These are phyloP conservation scores for Tieghemiomyces parasiticus DNA, from an alignment of 192 early-diverging fungal species.

Conservation along the genomic window DNA sequence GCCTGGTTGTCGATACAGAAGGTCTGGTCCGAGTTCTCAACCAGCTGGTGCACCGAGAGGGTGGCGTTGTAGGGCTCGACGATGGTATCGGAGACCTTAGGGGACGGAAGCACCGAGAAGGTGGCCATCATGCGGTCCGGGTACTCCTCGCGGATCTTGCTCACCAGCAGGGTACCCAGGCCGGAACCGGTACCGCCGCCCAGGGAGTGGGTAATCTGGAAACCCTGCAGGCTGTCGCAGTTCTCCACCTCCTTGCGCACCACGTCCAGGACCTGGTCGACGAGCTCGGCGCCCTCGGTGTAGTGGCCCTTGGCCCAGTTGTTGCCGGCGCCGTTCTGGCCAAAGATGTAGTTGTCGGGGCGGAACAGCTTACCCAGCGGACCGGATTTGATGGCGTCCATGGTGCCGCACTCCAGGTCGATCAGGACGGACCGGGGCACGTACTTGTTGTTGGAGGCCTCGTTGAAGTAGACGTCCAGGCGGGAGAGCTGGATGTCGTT, in stretches of 20 bases:
- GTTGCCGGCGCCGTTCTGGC: constrained; percentile 75
- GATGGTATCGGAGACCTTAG: constrained; percentile 44
- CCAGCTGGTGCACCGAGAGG: constrained; percentile 47
- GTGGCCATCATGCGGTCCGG: constrained; percentile 62
- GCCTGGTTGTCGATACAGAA: constrained; percentile 67
- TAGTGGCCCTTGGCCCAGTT: constrained; percentile 87
- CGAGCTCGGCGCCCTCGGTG: constrained; percentile 60
- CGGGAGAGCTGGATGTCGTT: constrained; percentile 56
- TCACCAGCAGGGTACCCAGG: constrained; percentile 49
- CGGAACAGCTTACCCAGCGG: constrained; percentile 43
- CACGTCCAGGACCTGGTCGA: constrained; percentile 45
- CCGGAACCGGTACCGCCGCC: constrained; percentile 61
- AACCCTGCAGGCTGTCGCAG: constrained; percentile 53
- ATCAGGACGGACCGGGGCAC: constrained; percentile 43
- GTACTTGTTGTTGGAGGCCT: constrained; percentile 42
- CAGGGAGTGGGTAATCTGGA: constrained; percentile 58
- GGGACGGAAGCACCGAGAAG: constrained; percentile 61
- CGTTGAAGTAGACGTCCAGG: constrained; percentile 69
- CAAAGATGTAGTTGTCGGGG: constrained; percentile 50
- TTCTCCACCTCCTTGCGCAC: constrained; percentile 51
- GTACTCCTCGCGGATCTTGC: constrained; percentile 61
- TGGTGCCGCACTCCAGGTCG: constrained; percentile 68
- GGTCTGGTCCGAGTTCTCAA: constrained; percentile 57
- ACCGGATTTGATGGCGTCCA: constrained; percentile 40
- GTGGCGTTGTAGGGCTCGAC: constrained; percentile 70